These are phyloP conservation scores for Salvia hispanica DNA, from an alignment of 257 asterid genomes.

Conservation along the genomic window DNA sequence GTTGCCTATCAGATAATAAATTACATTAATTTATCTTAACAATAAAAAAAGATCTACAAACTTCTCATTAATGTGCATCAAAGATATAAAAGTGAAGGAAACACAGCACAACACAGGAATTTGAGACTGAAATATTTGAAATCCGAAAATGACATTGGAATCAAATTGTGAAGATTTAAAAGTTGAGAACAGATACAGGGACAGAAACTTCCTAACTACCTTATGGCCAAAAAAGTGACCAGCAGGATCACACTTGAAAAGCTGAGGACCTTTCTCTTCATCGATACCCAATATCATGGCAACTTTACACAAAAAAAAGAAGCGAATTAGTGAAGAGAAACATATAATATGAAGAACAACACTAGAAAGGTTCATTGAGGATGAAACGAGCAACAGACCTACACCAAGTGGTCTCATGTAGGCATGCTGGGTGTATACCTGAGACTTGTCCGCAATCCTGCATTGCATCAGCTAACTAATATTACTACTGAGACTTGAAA, in stretches of 20 bases:
- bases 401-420: constrained; percentile 99
- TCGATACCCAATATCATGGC: constrained; percentile 97
- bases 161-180: background rate
- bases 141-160: background rate
- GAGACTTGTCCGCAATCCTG: constrained; percentile 99
- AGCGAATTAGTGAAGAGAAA: constrained; percentile 17
- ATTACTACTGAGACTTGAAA: constrained; percentile 11
- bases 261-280: constrained; percentile 95
- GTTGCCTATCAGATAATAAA: constrained; percentile 61
- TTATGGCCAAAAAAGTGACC: constrained; percentile 99
- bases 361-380: constrained; percentile 8
- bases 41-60: background rate
- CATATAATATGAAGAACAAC: constrained; percentile 12
- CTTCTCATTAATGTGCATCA: background rate
- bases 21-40: constrained; percentile 1
- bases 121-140: constrained; percentile 3
- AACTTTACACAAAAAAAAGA: constrained; percentile 48
- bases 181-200: constrained; percentile 7
- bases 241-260: constrained; percentile 98
- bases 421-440: constrained; percentile 98
- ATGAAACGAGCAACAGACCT: constrained; percentile 56
- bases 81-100: background rate
- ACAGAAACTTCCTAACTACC: constrained; percentile 45
- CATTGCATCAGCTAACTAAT: constrained; percentile 20
- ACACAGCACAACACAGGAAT: background rate